Base-by-base conservation (phyloP, 805 yeast species). In the Komagataella kurtzmanii region DNA sequence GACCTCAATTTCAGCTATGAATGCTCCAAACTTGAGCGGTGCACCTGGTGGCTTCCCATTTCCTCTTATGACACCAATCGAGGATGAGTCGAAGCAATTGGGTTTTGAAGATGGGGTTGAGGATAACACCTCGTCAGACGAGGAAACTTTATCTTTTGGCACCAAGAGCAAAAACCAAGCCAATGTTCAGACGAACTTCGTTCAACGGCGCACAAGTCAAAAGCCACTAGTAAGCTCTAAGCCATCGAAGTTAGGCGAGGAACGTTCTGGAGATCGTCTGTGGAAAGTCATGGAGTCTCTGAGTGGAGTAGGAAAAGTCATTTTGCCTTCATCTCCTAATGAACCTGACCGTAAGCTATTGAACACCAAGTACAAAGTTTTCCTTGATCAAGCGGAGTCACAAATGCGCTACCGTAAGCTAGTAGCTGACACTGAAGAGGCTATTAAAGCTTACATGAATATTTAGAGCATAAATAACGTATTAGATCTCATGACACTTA, bases 231-330 rank as follows among this genome's bases (percentile, higher is more conserved):
- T 30, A 8, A 30, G 40, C n/a, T 30, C 40, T 0, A 30, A 19
- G 47, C 46, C 30, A 24, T 49, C 21, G 44, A 50, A 19, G 48
- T 30, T 30, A 14, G 10, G 40, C 10, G 40, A 30, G 10, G 59
- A 57, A 21, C 60, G 63, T 45, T 67, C 78, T 3, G 87, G 87
- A 40, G 82, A 80, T 56, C 75, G 73, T 52, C 71, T 93, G 53
- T 91, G 98, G 98, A 78, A 80, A 44, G 81, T 85, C 44, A 93
- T 93, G 99, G 77, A 77, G 57, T 75, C 76, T 54, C 75, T 90
- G 72, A 84, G 96, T 1, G 91, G 95, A 6, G 79, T 83, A 19
- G 98, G 97, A 47, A 75, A 75, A 57, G 88, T 83, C 10, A 85
- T 93, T 45, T 66, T 71, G 56, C 98, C 99, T 3, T 67, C 79